These are phyloP conservation scores for Nothopassalora personata DNA, from an alignment of 2,329 filamentous ascomycete species.

Conservation along the genomic window DNA sequence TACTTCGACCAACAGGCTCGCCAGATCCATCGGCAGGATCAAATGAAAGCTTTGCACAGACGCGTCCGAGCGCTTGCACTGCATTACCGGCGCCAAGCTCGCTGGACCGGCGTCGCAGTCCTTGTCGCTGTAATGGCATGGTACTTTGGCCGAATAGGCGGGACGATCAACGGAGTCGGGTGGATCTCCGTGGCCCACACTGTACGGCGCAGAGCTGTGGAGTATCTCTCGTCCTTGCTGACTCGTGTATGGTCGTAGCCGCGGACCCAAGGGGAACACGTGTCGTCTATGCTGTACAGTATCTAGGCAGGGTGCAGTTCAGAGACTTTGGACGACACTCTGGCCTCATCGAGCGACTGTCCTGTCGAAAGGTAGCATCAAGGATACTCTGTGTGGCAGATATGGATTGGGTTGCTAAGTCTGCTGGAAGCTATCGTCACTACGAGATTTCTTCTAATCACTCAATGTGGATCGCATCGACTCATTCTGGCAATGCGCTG, in stretches of 20 bases:
- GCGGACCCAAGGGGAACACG: neutral
- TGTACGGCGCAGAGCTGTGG: neutral
- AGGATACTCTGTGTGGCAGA: too few species aligned
- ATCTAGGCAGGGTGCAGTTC: too few species aligned
- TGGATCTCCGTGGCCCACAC: neutral
- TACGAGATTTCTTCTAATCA: too few species aligned
- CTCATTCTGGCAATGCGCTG: too few species aligned
- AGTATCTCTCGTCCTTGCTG: neutral
- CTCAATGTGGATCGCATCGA: too few species aligned
- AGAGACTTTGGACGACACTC: too few species aligned
- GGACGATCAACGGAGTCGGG: neutral
- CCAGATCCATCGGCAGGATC: slow-evolving; percentile 65
- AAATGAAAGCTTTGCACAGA: slow-evolving; percentile 45
- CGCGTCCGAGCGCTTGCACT: slow-evolving; percentile 44
- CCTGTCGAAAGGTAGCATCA: too few species aligned
- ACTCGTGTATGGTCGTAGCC: neutral
- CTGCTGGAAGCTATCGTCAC: too few species aligned
- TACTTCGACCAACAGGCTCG: slow-evolving; percentile 67
- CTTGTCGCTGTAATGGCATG: slow-evolving; percentile 63
- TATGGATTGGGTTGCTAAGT: too few species aligned
- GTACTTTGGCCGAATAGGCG: slow-evolving; percentile 12
- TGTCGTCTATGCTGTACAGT: neutral
- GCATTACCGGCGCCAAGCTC: slow-evolving; percentile 61
- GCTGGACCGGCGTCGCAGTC: slow-evolving; percentile 51
- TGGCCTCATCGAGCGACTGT: too few species aligned